phyloP scores from a whole-genome alignment of 2,329 filamentous ascomycete species.

The Penicillium freii region DNA sequence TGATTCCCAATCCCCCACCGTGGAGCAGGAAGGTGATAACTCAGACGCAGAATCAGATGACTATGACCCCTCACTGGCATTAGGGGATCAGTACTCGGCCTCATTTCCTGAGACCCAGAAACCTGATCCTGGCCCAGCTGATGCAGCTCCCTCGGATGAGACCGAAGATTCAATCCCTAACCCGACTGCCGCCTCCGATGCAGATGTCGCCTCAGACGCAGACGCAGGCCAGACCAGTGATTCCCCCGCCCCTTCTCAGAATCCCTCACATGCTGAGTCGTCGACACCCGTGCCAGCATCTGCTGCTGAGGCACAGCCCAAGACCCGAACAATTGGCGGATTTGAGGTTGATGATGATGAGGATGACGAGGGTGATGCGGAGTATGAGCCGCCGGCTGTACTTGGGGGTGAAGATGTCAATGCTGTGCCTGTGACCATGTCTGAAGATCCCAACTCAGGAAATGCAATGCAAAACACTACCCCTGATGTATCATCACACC shows the following conservation, averaged over 20 bases:
- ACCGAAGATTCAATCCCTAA: constrained; percentile 24
- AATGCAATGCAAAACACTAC: constrained; percentile 56
- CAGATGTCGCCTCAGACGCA: constrained; percentile 24
- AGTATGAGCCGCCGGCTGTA: constrained; percentile 56
- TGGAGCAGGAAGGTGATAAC: constrained; percentile 55
- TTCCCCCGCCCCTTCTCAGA: constrained; percentile 30
- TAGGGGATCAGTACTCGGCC: constrained; percentile 42
- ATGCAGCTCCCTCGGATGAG: constrained; percentile 24
- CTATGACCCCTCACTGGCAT: constrained; percentile 53
- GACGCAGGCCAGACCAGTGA: constrained; percentile 31
- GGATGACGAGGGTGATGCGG: constrained; percentile 50
- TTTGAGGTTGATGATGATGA: constrained; percentile 64
- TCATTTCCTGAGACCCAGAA: constrained; percentile 32
- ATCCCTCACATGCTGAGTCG: constrained; percentile 37
- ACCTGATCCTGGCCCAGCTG: constrained; percentile 30
- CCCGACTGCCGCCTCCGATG: constrained; percentile 25
- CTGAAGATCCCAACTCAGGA: constrained; percentile 55
- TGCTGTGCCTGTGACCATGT: constrained; percentile 49
- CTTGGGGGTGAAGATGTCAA: constrained; percentile 50
- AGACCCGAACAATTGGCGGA: constrained; percentile 57
- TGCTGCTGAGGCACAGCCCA: constrained; percentile 37
- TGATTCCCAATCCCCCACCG: constrained; percentile 42
- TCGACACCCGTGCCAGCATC: constrained; percentile 32
- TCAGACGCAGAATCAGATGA: constrained; percentile 57
- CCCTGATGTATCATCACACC: constrained; percentile 62